Base-by-base conservation (phyloP, 371 early-diverging fungal species). In the Antonospora locustae region DNA sequence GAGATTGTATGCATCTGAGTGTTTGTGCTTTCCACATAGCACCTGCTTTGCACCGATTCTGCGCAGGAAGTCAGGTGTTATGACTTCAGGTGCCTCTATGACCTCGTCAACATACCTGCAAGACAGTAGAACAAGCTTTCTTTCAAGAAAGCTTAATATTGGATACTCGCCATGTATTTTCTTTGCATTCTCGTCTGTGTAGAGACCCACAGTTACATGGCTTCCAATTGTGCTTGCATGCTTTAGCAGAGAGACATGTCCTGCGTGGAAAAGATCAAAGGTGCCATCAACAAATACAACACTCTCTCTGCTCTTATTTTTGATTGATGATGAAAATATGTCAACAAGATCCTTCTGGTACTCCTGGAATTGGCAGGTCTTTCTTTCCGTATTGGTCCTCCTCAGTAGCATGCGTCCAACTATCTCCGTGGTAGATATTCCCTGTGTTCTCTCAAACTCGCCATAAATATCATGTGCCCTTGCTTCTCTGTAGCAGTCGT, bases 361-460 rank as follows among this genome's bases (percentile, higher is more conserved):
- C 3, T 25, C 3, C 0, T 32, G n/a, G 3, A 27, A 9, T 2
- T 6, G 12, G 11, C 11, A 12, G 16, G 23, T 16, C 22, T 16
- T n/a, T 7, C 24, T 34, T 11, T 16, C 36, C 29, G 28, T 50
- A 29, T 39, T 51, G 25, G 36, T 50, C 17, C 46, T 34, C 20
- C 41, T 53, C 4, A 86, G 71, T 68, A 91, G 73, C 90, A 90
- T 90, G 55, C 90, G 81, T 19, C 88, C 88, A 1, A 91, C 88
- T 34, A 90, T 75, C 72, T 88, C 90, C 2, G 90, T 89, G 0
- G 92, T 90, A 9, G 86, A 85, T 34, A 89, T 82, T 30, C 87
- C 87, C 59, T 81, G 78, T 0, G 90, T 91, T 58, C 90, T 81
- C 74, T 85, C 86, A 75, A 87, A 87, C 71, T 88, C 88, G 62